Evolutionary conservation across 345 rosid genomes (phyloP).

Genomic region (Passiflora organensis): DNA sequence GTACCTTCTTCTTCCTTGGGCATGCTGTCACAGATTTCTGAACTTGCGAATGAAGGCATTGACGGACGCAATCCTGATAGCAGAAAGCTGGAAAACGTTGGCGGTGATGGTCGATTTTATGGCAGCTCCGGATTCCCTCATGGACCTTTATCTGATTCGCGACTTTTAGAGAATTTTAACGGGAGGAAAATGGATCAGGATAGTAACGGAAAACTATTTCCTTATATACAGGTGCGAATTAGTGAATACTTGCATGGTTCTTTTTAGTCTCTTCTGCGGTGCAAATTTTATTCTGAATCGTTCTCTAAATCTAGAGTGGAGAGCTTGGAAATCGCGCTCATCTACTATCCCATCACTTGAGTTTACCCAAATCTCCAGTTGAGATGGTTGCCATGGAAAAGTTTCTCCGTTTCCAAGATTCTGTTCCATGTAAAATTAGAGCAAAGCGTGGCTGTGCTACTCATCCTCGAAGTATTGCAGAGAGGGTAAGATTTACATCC

Average conservation of each 20-base stretch:
- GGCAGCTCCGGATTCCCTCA: conserved; percentile 30
- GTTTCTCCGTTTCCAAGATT: conserved; percentile 66
- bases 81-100: conserved; percentile 26
- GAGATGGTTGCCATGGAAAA: conserved; percentile 68
- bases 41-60: conserved; percentile 35
- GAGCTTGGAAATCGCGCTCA: conserved; percentile 34
- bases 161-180: conserved; percentile 36
- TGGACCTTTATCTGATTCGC: conserved; percentile 60
- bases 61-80: conserved; percentile 25
- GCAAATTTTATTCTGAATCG: conserved; percentile 9
- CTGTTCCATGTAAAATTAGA: conserved; percentile 89
- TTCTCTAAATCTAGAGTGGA: conserved; percentile 29
- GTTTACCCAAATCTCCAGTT: conserved; percentile 48
- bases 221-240: conserved; percentile 43
- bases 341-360: conserved; percentile 42
- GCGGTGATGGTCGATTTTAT: conserved; percentile 21
- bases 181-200: conserved; percentile 47
- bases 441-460: conserved; percentile 99
- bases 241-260: background rate
- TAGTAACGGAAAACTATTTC: conserved; percentile 29
- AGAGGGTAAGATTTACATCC: conserved; percentile 48
- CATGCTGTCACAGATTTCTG: conserved; percentile 67
- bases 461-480: conserved; percentile 99
- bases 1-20: conserved; percentile 66
- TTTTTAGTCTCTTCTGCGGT: background rate